Conservation (phyloP, 345 rosid genomes). For the Triadica sebifera region DNA sequence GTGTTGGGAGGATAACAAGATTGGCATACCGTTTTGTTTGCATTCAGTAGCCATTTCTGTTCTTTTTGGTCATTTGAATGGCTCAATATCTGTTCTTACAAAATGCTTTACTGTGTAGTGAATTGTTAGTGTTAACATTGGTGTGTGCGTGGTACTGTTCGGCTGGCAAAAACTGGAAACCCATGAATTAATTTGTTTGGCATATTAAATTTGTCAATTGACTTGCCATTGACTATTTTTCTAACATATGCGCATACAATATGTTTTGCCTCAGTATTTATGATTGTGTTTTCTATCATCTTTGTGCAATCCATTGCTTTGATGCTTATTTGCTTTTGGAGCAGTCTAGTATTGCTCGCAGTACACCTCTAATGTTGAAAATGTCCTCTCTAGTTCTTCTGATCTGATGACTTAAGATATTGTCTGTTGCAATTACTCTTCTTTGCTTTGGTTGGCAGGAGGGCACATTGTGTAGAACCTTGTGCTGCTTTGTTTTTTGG, state of each 20-base stretch:
- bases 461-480: too few species aligned
- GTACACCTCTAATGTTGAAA: too few species aligned
- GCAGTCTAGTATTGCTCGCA: too few species aligned
- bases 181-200: not conserved
- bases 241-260: not conserved
- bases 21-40: not conserved
- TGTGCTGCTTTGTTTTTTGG: not conserved
- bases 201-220: not conserved
- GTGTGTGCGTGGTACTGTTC: not conserved
- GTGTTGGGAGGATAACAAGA: not conserved
- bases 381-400: too few species aligned
- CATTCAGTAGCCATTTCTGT: not conserved
- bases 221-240: not conserved
- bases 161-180: not conserved
- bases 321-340: too few species aligned
- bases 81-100: not conserved
- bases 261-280: not conserved
- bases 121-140: not conserved
- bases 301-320: too few species aligned
- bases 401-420: too few species aligned
- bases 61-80: slow-evolving; percentile 1
- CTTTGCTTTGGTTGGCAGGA: too few species aligned
- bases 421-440: too few species aligned
- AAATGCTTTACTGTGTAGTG: not conserved
- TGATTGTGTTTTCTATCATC: not conserved